phyloP scores from a whole-genome alignment of 2,329 filamentous ascomycete genomes.

The Verticillium albo-atrum region DNA sequence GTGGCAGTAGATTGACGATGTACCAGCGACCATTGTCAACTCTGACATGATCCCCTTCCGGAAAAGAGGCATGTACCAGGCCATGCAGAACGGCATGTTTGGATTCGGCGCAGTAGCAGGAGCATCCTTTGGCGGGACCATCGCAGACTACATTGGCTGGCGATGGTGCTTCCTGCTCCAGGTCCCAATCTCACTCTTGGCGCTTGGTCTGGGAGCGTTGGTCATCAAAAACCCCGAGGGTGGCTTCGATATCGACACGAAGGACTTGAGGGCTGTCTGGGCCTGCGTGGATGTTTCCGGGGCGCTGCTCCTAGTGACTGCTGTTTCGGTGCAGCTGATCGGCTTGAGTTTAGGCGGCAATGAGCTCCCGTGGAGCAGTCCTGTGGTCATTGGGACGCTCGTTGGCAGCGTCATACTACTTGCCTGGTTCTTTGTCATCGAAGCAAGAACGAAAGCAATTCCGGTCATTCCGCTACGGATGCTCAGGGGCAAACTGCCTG shows the following conservation, averaged over 20 bases:
- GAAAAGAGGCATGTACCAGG: slow-evolving; percentile 54
- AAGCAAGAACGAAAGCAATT: slow-evolving; percentile 43
- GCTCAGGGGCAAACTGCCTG: slow-evolving; percentile 48
- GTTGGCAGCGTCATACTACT: slow-evolving; percentile 37
- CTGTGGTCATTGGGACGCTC: slow-evolving; percentile 41
- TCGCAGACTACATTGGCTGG: slow-evolving; percentile 64
- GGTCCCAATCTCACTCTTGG: slow-evolving; percentile 53
- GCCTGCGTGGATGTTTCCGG: slow-evolving; percentile 54
- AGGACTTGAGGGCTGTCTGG: slow-evolving; percentile 35
- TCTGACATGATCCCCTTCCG: slow-evolving; percentile 59
- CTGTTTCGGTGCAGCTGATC: slow-evolving; percentile 52
- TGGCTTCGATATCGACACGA: slow-evolving; percentile 15
- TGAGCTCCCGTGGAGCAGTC: slow-evolving; percentile 46
- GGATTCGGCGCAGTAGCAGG: slow-evolving; percentile 60
- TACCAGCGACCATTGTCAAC: slow-evolving; percentile 46
- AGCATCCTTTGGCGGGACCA: slow-evolving; percentile 59
- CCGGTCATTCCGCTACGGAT: slow-evolving; percentile 53
- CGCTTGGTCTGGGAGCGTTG: slow-evolving; percentile 46
- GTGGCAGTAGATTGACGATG: neutral
- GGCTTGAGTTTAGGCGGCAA: slow-evolving; percentile 54
- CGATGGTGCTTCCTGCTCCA: slow-evolving; percentile 63
- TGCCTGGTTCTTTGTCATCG: slow-evolving; percentile 39
- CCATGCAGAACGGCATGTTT: slow-evolving; percentile 55
- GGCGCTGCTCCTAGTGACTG: slow-evolving; percentile 50
- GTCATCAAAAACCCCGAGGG: slow-evolving; percentile 42